Conservation (phyloP, 2,329 filamentous ascomycete species). For the Hymenoscyphus fructigenus region DNA sequence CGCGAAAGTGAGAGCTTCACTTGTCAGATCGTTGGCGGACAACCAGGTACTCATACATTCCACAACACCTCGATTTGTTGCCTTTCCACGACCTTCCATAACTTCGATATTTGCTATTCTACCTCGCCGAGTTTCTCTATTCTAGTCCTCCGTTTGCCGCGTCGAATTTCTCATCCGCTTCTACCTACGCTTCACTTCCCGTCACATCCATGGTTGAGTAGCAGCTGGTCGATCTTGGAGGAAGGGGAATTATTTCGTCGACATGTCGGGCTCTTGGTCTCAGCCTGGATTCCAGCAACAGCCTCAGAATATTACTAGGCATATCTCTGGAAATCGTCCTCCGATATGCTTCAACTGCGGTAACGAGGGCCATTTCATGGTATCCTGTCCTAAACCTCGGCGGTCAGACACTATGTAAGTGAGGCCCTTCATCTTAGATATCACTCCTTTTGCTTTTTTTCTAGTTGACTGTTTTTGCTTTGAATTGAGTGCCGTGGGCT, state of each 20-base stretch:
- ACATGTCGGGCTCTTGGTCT: conserved; percentile 30
- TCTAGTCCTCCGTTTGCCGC: neutral
- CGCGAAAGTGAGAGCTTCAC: neutral
- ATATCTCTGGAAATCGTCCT: conserved; percentile 29
- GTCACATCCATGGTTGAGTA: conserved; percentile 1
- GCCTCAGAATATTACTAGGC: conserved; percentile 15
- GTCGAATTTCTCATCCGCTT: conserved; percentile 3
- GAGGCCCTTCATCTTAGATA: neutral
- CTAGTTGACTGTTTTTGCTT: neutral
- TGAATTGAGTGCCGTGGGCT: neutral
- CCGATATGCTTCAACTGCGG: conserved; percentile 56
- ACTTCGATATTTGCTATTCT: neutral
- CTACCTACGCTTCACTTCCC: neutral
- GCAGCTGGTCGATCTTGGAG: conserved; percentile 5
- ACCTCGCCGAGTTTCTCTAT: neutral
- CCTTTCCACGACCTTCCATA: neutral
- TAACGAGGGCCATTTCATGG: conserved; percentile 49
- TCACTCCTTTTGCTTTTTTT: neutral
- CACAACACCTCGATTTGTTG: neutral
- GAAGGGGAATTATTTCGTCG: conserved; percentile 6
- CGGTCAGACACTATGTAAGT: conserved; percentile 52
- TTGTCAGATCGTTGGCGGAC: neutral
- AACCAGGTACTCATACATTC: neutral
- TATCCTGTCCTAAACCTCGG: conserved; percentile 53
- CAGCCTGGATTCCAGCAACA: conserved; percentile 21